Evolutionary conservation across 805 yeast species (phyloP), one percentile per base, ranked within the genome.

Genomic region (Blastobotrys americana): DNA sequence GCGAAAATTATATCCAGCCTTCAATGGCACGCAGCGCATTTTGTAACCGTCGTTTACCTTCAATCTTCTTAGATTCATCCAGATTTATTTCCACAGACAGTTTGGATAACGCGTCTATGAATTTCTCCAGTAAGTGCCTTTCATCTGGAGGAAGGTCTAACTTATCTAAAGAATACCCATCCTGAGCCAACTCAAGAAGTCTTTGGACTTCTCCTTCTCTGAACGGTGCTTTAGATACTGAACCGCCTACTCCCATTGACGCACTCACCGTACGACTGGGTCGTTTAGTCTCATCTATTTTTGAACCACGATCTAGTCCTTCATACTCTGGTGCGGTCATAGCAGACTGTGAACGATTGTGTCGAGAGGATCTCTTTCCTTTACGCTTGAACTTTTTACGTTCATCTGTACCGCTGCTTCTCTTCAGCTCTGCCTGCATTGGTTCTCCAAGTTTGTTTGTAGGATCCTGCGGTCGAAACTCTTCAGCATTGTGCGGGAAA

Each of bases 41-140:
- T 53, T 83, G 84, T 54, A 90, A 68, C 51, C 97, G 70, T 50
- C 76, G 72, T 37, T 86, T 73, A 9, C 97, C 95, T 49, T 86
- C 87, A 13, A 79, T 80, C 46, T 83, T 81, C 56, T 93, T 77
- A 22, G 76, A 77, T 22, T 86, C 86, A 61, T 90, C 96, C 45
- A 85, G 60, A 43, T 88, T 83, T 85, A 93, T 87, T 58, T 88
- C 96, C 43, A 89, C 86, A 2, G 95, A 87, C 47, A 93, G 72
- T 55, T 93, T 73, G 34, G 93, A 81, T 39, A 90, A 69, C 1
- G 94, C 80, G 56, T 88, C 95, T 2, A 90, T 84, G 40, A 90
- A 78, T 62, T 86, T 80, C 57, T 90, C 97, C 36, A 90, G 69
- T 34, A 89, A 70, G 55, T 77, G 81, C 53, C 84, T 82, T 57